These are phyloP conservation scores for Cudoniella acicularis DNA, from an alignment of 495 filamentous ascomycete species.

Conservation along the genomic window DNA sequence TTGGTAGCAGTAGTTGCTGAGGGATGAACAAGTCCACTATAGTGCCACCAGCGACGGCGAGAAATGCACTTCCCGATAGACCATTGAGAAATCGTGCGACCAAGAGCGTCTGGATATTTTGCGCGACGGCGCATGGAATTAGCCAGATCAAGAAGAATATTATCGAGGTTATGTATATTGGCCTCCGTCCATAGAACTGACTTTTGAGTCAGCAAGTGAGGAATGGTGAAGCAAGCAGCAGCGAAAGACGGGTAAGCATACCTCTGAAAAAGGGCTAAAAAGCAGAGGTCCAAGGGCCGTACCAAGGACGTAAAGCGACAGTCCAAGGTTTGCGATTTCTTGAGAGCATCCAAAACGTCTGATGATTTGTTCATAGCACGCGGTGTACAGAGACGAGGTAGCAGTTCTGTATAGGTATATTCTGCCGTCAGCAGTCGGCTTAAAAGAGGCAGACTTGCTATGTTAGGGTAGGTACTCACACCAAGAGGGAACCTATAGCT, in stretches of 20 bases:
- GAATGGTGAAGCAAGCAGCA: not conserved
- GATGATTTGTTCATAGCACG: not conserved
- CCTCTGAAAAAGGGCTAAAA: conserved; percentile 27
- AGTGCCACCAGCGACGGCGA: conserved; percentile 86
- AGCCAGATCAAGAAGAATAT: conserved; percentile 77
- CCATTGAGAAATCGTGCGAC: conserved; percentile 82
- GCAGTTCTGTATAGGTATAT: too few species aligned
- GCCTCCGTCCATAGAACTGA: conserved; percentile 83
- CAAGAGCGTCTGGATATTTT: conserved; percentile 80
- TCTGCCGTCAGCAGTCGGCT: too few species aligned
- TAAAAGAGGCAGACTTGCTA: too few species aligned
- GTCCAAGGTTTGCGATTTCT: conserved; percentile 67
- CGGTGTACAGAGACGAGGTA: too few species aligned
- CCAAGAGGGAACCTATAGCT: not conserved
- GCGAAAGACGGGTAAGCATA: not conserved
- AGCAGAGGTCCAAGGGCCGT: conserved; percentile 45
- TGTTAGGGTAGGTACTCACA: not conserved
- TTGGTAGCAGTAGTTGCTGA: conserved; percentile 62
- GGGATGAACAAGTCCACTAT: conserved; percentile 84
- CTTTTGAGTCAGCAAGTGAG: not conserved
- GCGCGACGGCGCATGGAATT: conserved; percentile 82
- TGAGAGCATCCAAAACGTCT: conserved; percentile 41
- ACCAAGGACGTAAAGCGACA: conserved; percentile 73
- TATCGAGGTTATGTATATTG: conserved; percentile 80
- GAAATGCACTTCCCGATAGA: conserved; percentile 79